Percentiles rank a stretch among this genome's conserved stretches.
phyloP scores from a whole-genome alignment of 257 asterid species.

The Coffea eugenioides region DNA sequence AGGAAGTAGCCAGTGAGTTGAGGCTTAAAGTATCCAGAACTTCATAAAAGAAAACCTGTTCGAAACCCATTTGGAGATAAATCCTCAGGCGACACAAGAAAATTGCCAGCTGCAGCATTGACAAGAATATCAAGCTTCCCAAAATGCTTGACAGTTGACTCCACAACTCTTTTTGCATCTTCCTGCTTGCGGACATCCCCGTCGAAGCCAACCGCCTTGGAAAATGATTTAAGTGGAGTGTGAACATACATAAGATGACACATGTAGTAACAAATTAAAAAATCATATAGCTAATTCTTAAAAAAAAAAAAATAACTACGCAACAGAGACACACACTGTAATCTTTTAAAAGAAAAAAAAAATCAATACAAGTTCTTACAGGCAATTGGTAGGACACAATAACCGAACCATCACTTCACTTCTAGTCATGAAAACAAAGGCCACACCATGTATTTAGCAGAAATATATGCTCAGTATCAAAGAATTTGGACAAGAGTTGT shows the following conservation, averaged over 20 bases:
- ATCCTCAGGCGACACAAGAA: slow-evolving; percentile 82
- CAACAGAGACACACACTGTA: not conserved
- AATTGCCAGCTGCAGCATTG: slow-evolving; percentile 93
- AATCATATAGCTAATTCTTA: not conserved
- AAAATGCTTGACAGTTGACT: slow-evolving; percentile 63
- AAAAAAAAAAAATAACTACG: not conserved
- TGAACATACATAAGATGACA: not conserved
- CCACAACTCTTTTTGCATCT: slow-evolving; percentile 74
- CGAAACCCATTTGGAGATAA: slow-evolving; percentile 84
- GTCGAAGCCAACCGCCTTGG: slow-evolving; percentile 74
- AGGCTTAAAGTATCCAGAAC: not conserved
- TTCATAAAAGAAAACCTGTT: slow-evolving; percentile 54
- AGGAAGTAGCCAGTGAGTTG: not conserved
- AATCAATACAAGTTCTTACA: not conserved
- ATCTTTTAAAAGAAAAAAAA: not conserved
- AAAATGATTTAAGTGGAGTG: not conserved
- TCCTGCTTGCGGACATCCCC: slow-evolving; percentile 84
- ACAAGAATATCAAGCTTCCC: slow-evolving; percentile 93
- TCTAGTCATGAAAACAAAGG: not conserved
- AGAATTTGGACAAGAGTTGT: not conserved
- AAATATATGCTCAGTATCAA: not conserved
- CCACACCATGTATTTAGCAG: not conserved
- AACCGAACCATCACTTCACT: too few relatives aligned
- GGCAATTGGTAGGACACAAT: not conserved
- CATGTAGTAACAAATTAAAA: not conserved